Evolutionary conservation across 192 early-diverging fungal species (phyloP), one percentile per base, ranked within the genome.

Genomic region (Rhizoclosmatium globosum): DNA sequence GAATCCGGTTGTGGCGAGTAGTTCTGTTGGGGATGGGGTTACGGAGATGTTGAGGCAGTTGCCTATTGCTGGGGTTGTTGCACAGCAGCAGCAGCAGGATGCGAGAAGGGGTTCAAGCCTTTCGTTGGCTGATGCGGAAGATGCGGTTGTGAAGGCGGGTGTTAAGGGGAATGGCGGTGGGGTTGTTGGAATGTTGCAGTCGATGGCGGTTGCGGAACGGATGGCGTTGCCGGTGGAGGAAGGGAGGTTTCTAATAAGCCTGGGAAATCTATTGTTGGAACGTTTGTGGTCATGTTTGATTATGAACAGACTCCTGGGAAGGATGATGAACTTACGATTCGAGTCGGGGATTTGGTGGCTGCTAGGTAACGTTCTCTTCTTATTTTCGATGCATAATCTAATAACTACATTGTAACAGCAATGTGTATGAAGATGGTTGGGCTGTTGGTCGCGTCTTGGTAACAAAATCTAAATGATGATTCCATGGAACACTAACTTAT

Each of bases 351-450:
- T 73, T 23, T 71, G 11, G 62, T 79, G 6, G 78, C 61, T 39
- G 70, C 78, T 13, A 71, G 68, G 68, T 76, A 66, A 21, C 41
- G 11, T 64, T 64, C 11, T 64, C 23, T 41, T 41, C 21, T 64
- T 41, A 21, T 6, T 41, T 64, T 41, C 62, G 7, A 64, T 17
- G 11, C n/a, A 21, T 57, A 31, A 31, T 21, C 56, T 57, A 17
- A 15, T 57, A 21, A 57, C 56, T 57, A 15, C 23, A 19, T 50
- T 48, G 21, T 76, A 17, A 9, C 42, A 77, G 76, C 45, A 71
- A 79, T 43, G 78, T 79, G 1, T 79, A 79, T 56, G 78, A 79
- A 42, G 78, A 79, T 44, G 78, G 78, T n/a, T 79, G 78, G 78
- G 78, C 56, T 3, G 62, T 50, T 62, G 78, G 78, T 6, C 57